Evolutionary conservation across 192 early-diverging fungal genomes (phyloP), one percentile per base, ranked within the genome.

Genomic region (Obelidium mucronatum): DNA sequence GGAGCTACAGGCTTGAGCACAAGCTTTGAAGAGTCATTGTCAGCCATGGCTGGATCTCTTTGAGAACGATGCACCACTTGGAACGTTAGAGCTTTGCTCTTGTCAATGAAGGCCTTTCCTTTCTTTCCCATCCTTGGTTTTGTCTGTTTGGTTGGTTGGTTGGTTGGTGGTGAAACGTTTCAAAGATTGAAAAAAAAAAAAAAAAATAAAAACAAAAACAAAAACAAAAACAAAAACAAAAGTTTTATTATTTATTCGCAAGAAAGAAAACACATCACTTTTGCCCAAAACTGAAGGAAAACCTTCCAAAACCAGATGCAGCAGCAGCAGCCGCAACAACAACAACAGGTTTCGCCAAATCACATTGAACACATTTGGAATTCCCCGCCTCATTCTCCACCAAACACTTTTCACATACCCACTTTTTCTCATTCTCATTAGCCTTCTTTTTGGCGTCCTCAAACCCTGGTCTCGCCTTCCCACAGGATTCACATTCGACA

Each of bases 61-160:
- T 97, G 96, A 24, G 97, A 98, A 77, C 97, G 91, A 84, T 97
- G 95, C 30, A 98, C 93, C 35, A 99, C 85, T 82, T 94, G 91
- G 87, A 89, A 99, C 74, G 94, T 91, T 62, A 91, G 89, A 54
- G 96, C 89, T 34, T 84, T 88, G 75, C 91, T 90, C 66, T 91
- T 90, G 90, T 98, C 95, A 75, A 98, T 95, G 80, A 99, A 99
- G 52, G 80, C 79, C 66, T 93, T 95, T 37, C 77, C 78, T 44
- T 80, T 80, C 65, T 63, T 33, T 26, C 67, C 76, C 70, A 78
- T 72, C 24, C 22, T 17, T 67, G 68, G 19, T 35, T 64, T 64
- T 37, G 61, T 37, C 26, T n/a, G 24, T n/a, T n/a, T n/a, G n/a
- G n/a, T n/a, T n/a, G 13, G 56, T 24, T 28, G 56, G 28, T 6